These are phyloP conservation scores for Fonsecaea multimorphosa DNA, from an alignment of 2,329 filamentous ascomycete species.

Conservation along the genomic window DNA sequence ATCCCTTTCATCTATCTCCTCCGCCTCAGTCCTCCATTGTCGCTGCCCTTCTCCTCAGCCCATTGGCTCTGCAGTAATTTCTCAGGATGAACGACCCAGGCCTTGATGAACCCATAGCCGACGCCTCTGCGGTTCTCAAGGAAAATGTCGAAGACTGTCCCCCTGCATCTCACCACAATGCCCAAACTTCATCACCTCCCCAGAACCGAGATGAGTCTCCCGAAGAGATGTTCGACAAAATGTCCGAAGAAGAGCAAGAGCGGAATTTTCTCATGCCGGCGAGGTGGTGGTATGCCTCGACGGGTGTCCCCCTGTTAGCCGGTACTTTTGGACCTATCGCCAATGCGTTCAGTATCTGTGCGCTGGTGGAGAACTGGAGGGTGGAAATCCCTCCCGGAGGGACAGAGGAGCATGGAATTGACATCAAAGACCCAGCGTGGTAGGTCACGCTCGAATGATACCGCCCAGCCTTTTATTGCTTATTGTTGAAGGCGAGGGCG, in stretches of 20 bases:
- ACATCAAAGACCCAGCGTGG: slow-evolving; percentile 62
- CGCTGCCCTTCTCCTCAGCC: background rate
- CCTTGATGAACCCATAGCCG: slow-evolving; percentile 56
- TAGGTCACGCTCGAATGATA: slow-evolving; percentile 38
- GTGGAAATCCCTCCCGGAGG: slow-evolving; percentile 56
- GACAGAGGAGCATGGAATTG: slow-evolving; percentile 52
- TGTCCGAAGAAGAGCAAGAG: slow-evolving; percentile 37
- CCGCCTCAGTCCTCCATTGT: background rate
- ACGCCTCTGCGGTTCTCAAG: slow-evolving; percentile 56
- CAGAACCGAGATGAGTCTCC: slow-evolving; percentile 38
- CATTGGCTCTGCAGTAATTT: background rate
- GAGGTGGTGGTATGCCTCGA: slow-evolving; percentile 67
- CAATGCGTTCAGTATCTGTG: slow-evolving; percentile 62
- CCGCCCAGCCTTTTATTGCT: background rate
- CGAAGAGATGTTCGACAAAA: slow-evolving; percentile 17
- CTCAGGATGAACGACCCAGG: slow-evolving; percentile 60
- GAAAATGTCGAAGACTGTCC: slow-evolving; percentile 46
- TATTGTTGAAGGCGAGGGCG: background rate
- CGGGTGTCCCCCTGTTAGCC: slow-evolving; percentile 63
- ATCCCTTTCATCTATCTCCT: background rate
- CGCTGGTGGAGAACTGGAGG: slow-evolving; percentile 63
- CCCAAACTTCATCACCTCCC: slow-evolving; percentile 34
- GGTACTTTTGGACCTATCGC: slow-evolving; percentile 63
- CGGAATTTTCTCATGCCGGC: slow-evolving; percentile 41
- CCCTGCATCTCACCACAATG: slow-evolving; percentile 16